Percentiles rank a stretch among this genome's conserved stretches.
Conservation (phyloP, 805 yeast species). For the Sugiyamaella floridensis region DNA sequence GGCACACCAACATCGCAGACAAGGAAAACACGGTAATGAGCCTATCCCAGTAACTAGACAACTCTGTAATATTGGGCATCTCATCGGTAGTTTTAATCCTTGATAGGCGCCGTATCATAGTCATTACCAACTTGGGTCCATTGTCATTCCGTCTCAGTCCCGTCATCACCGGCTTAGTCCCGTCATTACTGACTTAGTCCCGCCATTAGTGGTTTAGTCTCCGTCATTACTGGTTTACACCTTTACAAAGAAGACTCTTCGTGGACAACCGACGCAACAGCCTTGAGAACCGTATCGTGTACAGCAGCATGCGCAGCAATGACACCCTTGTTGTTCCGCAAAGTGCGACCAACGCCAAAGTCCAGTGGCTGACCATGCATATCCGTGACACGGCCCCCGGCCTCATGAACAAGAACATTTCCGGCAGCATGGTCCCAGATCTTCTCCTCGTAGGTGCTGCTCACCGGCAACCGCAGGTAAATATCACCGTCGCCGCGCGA, state of each 20-base stretch:
- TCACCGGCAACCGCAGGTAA: constrained; percentile 80
- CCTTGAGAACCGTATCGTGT: constrained; percentile 44
- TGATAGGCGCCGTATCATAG: no score
- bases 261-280: constrained; percentile 20
- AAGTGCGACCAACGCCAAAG: constrained; percentile 78
- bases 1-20: no score
- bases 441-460: constrained; percentile 73
- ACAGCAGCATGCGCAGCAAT: constrained; percentile 62
- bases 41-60: no score
- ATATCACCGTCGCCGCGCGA: constrained; percentile 90
- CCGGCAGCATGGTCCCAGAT: constrained; percentile 99
- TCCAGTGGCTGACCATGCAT: constrained; percentile 66
- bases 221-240: not conserved
- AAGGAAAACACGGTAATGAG: no score
- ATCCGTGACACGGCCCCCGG: constrained; percentile 89
- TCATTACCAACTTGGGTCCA: no score
- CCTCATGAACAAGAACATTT: constrained; percentile 72
- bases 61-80: no score
- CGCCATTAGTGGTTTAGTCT: not conserved
- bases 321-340: constrained; percentile 76
- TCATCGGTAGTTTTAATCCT: no score
- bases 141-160: no score
- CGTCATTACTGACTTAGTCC: no score
- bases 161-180: no score
- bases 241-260: not conserved